phyloP scores from a whole-genome alignment of 139 green algal genomes.

The Micromonas pusilla region DNA sequence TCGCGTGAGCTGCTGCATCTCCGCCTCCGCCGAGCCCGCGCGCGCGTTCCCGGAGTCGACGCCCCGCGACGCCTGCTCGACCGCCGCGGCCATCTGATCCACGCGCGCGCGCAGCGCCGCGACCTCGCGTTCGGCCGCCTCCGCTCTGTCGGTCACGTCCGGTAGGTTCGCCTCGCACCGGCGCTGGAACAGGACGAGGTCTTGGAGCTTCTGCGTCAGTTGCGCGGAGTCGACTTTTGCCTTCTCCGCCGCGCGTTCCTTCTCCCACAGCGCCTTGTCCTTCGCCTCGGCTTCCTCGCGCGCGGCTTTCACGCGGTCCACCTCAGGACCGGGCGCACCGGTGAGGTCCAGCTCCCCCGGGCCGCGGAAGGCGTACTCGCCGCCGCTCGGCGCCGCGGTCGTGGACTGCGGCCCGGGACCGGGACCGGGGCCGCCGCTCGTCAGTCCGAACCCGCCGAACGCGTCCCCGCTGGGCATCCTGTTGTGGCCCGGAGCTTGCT shows the following conservation, averaged over 20 bases:
- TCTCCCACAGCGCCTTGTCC: not conserved
- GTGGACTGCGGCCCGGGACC: too few species aligned
- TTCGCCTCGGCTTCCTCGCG: not conserved
- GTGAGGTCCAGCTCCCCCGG: not conserved
- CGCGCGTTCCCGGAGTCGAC: not conserved
- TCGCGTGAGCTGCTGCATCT: not conserved
- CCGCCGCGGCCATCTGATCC: not conserved
- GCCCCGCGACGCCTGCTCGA: not conserved
- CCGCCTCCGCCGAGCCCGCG: not conserved
- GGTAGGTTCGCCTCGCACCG: not conserved
- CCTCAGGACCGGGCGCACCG: not conserved
- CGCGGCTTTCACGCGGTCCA: not conserved
- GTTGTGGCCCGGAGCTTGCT: too few species aligned
- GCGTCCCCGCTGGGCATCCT: too few species aligned
- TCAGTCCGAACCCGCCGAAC: too few species aligned
- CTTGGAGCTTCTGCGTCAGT: not conserved
- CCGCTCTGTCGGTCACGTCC: not conserved
- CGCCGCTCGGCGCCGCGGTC: too few species aligned
- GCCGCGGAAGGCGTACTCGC: not conserved
- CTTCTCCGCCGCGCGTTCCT: not conserved
- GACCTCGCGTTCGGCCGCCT: not conserved
- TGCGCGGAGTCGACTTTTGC: not conserved
- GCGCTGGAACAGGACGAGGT: not conserved
- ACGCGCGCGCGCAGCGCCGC: not conserved
- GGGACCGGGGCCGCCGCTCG: too few species aligned